Evolutionary conservation across 208 protist species (phyloP), one percentile per base, ranked within the genome.

Genomic region (Trypanosoma congolense): DNA sequence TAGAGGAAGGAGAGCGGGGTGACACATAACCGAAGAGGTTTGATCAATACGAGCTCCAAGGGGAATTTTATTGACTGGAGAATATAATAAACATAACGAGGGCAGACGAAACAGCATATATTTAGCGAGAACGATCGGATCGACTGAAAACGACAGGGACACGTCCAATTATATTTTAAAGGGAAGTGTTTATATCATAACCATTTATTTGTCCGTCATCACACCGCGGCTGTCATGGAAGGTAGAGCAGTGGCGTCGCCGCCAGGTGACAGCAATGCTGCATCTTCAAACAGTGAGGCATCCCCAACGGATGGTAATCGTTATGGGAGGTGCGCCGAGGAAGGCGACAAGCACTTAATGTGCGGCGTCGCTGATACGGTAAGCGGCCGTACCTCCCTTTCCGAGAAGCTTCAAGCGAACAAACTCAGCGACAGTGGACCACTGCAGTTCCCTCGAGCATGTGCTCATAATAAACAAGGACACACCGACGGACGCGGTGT

Each of bases 251-350:
- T 12, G 33, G 33, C 12, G 33, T 38, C 33, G 33, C 12, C 33
- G 29, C 21, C 24, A 47, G 14, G 6, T 25, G 14, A 18, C 5
- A 14, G 33, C 18, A 5, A 10, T 1, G 21, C 29, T 1, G 38
- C 3, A 18, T 35, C 29, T 26, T 16, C 33, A 8, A 8, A 3
- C 3, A 21, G 8, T 24, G 41, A 65, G 21, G 28, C 38, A 8
- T 51, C 47, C 26, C 4, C 57, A 46, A 63, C 45, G 28, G 57
- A 63, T 63, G 57, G 47, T 49, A 46, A 48, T 63, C 45, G 0
- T 6, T 19, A 26, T 25, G 38, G 45, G 57, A 63, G 57, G 26
- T 46, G 40, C 48, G 26, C 46, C 35, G 8, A n/a, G 33, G 9
- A 46, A 46, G 5, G 36, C 33, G 33, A 31, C 9, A 48, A 59